Conservation (phyloP, 768 basidiomycete genomes). For the Pleurotus tuoliensis region DNA sequence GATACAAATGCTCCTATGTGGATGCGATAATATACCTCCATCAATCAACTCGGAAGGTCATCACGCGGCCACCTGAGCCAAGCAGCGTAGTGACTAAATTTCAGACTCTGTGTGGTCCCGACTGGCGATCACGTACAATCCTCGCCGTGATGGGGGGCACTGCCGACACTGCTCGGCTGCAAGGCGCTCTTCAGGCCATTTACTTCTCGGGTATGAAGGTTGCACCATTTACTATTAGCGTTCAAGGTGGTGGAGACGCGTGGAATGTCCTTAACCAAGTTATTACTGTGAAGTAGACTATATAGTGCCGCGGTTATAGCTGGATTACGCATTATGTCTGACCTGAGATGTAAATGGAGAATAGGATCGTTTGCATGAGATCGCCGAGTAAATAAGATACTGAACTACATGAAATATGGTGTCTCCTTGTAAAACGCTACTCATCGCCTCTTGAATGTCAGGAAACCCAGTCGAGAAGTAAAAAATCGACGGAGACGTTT, state of each 20-base stretch:
- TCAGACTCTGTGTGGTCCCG: not conserved
- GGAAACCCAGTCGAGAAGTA: not conserved
- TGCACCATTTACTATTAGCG: not conserved
- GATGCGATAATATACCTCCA: slow-evolving; percentile 1
- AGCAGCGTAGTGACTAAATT: not conserved
- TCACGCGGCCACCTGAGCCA: not conserved
- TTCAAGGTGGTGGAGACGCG: not conserved
- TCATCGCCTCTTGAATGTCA: too few relatives aligned
- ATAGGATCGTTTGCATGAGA: too few relatives aligned
- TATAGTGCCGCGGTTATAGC: too few relatives aligned
- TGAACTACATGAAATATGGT: too few relatives aligned
- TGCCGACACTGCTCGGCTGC: not conserved
- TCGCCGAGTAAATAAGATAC: too few relatives aligned
- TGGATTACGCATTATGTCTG: too few relatives aligned
- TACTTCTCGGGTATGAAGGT: not conserved
- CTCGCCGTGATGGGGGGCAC: not conserved
- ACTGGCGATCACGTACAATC: not conserved
- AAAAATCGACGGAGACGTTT: slow-evolving; percentile 7
- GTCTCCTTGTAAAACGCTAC: too few relatives aligned
- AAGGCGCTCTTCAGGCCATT: not conserved
- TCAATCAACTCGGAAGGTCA: not conserved
- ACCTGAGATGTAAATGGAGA: too few relatives aligned
- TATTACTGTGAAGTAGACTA: too few relatives aligned
- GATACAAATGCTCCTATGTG: not conserved
- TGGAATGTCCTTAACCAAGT: not conserved